Conservation (phyloP, 2,329 filamentous ascomycete species). For the Cladosporium sp. region DNA sequence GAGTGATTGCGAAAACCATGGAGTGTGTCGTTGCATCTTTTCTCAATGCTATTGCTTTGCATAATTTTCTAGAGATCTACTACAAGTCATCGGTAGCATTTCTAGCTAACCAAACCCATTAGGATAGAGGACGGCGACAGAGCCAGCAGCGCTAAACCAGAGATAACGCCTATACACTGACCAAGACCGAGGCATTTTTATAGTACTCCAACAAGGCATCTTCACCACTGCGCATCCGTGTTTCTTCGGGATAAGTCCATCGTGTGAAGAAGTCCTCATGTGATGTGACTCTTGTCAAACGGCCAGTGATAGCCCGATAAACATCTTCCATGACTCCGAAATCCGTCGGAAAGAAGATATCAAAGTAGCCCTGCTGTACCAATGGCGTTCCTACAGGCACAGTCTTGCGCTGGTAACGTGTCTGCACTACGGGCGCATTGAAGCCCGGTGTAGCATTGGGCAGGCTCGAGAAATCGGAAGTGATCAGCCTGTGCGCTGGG, state of each 20-base stretch:
- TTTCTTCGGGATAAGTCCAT: slow-evolving; percentile 89
- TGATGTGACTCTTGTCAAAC: slow-evolving; percentile 75
- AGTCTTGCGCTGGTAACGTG: slow-evolving; percentile 78
- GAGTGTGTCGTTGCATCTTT: too few relatives aligned
- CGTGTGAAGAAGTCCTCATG: slow-evolving; percentile 88
- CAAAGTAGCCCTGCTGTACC: slow-evolving; percentile 98
- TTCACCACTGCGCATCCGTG: slow-evolving; percentile 82
- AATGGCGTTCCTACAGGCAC: slow-evolving; percentile 87
- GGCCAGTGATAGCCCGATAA: slow-evolving; percentile 89
- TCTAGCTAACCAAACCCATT: too few relatives aligned
- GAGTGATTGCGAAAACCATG: too few relatives aligned
- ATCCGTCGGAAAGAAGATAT: slow-evolving; percentile 96
- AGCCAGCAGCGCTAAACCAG: too few relatives aligned
- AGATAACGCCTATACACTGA: slow-evolving; percentile 41
- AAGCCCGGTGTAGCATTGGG: slow-evolving; percentile 78
- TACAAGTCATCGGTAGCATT: too few relatives aligned
- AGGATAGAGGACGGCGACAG: too few relatives aligned
- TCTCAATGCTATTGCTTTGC: too few relatives aligned
- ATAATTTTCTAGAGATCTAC: too few relatives aligned
- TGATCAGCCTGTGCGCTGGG: slow-evolving; percentile 80
- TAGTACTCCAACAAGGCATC: slow-evolving; percentile 93
- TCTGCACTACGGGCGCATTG: slow-evolving; percentile 95
- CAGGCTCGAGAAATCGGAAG: slow-evolving; percentile 84
- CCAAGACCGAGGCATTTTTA: slow-evolving; percentile 88
- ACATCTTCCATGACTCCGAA: slow-evolving; percentile 87